phyloP scores from a whole-genome alignment of 331 rosid genomes.

The Pyrus hybrid region DNA sequence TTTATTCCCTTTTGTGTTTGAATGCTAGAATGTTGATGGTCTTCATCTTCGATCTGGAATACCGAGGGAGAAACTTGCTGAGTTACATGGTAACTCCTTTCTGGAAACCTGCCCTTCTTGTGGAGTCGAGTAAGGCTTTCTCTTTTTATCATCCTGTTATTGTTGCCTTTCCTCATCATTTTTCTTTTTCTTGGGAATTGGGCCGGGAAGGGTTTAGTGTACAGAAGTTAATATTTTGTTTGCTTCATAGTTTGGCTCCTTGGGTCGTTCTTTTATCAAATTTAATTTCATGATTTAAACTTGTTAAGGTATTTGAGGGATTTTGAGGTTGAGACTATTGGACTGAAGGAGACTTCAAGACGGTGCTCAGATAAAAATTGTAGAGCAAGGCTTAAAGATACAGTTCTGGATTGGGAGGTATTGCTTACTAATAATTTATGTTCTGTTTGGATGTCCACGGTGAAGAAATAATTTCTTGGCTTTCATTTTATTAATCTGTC shows the following conservation, averaged over 20 bases:
- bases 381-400: conserved; percentile 74
- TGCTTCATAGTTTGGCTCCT: background rate
- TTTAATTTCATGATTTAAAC: conserved; percentile 15
- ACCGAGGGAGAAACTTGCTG: conserved; percentile 91
- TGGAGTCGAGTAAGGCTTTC: conserved; percentile 70
- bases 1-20: conserved; percentile 9
- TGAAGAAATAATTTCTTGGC: background rate
- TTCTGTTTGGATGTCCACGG: background rate
- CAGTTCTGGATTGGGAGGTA: conserved; percentile 99
- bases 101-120: conserved; percentile 92
- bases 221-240: background rate
- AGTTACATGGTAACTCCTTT: conserved; percentile 94
- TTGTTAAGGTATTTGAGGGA: conserved; percentile 74
- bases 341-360: conserved; percentile 85
- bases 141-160: background rate
- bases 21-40: conserved; percentile 89
- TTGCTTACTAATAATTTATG: conserved; percentile 4
- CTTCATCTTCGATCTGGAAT: conserved; percentile 98
- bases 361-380: conserved; percentile 67
- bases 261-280: background rate
- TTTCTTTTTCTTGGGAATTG: background rate
- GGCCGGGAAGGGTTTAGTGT: background rate
- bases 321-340: conserved; percentile 93
- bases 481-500: background rate
- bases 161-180: background rate